Evolutionary conservation across 2,329 filamentous ascomycete species (phyloP).

Genomic region (Aspergillus sp.): DNA sequence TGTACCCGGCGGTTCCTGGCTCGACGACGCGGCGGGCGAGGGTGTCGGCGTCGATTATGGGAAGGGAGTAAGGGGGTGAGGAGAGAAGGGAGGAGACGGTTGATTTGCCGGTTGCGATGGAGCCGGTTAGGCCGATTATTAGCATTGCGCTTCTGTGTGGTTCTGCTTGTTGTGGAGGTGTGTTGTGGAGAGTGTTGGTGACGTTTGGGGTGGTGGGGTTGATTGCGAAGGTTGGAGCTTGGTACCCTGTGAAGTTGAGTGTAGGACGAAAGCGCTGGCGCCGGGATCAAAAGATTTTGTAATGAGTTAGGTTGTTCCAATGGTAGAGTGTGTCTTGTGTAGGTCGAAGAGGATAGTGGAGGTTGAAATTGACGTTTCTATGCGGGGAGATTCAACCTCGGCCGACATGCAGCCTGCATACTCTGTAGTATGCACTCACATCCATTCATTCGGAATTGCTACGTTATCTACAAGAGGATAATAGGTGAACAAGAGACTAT

Average conservation of each 20-base stretch:
- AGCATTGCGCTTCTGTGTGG: conserved; percentile 55
- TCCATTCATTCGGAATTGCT: background rate
- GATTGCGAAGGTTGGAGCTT: background rate
- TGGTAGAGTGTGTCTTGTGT: too few relatives aligned
- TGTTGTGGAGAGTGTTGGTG: background rate
- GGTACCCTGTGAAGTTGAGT: too few relatives aligned
- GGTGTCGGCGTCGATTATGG: conserved; percentile 89
- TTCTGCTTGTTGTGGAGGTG: background rate
- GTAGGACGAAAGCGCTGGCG: too few relatives aligned
- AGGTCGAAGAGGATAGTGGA: too few relatives aligned
- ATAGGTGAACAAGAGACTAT: too few relatives aligned
- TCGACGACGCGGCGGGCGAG: conserved; percentile 91
- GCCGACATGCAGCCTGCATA: conserved; percentile 2
- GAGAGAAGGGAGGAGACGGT: conserved; percentile 83
- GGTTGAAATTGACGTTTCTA: background rate
- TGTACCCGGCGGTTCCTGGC: conserved; percentile 78
- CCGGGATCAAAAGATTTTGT: too few relatives aligned
- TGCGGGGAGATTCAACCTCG: conserved; percentile 22
- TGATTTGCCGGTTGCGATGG: conserved; percentile 96
- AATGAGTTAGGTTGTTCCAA: too few relatives aligned
- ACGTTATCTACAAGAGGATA: too few relatives aligned
- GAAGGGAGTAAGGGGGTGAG: conserved; percentile 72
- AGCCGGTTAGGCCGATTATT: conserved; percentile 90
- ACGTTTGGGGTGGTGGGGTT: background rate
- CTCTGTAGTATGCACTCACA: background rate